Base-by-base conservation (phyloP, 164 flowering plant genomes). In the Tinospora cordifolia region DNA sequence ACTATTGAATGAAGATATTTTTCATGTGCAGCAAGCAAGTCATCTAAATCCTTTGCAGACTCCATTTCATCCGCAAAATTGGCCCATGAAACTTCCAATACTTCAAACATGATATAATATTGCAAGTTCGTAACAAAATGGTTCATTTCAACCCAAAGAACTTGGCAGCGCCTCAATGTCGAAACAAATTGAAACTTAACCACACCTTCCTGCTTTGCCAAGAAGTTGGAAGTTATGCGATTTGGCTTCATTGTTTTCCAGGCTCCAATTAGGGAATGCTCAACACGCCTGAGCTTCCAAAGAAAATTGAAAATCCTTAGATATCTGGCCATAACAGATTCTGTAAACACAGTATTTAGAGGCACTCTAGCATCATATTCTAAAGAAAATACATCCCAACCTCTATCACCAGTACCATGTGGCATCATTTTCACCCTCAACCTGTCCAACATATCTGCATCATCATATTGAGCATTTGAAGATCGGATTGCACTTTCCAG, bases 241-340 rank as follows among this genome's bases (percentile, higher is more conserved):
- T 92, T 95, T 22, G 99, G 99, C 75, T 95, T 95, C 98, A 92
- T 91, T 0, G 86, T 87, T 83, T 92, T 95, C 99, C 99, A 92
- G 17, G 86, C 90, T 75, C 94, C 93, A 62, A 88, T 91, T 22
- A 95, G 83, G 2, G 96, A 97, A 86, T 95, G 99, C 83, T 95
- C 99, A 22, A 92, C 96, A 30, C 98, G 87, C 74, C 96, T 86
- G 73, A 95, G 90, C 85, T 95, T 95, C 98, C 99, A 95, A 71
- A 95, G 83, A 75, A 95, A 95, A 77, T 92, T 95, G 71, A 95
- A 95, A 62, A 92, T 87, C 73, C 81, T 87, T 47, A 95, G 82
- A 79, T 95, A 95, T 78, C 80, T 90, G 3, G 89, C 81, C 99
- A 95, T 92, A 26, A 90, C 96, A 51, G 92, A 89, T 69, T 95